phyloP scores from a whole-genome alignment of 2,329 filamentous ascomycete genomes.

The Pseudogymnoascus sp. region DNA sequence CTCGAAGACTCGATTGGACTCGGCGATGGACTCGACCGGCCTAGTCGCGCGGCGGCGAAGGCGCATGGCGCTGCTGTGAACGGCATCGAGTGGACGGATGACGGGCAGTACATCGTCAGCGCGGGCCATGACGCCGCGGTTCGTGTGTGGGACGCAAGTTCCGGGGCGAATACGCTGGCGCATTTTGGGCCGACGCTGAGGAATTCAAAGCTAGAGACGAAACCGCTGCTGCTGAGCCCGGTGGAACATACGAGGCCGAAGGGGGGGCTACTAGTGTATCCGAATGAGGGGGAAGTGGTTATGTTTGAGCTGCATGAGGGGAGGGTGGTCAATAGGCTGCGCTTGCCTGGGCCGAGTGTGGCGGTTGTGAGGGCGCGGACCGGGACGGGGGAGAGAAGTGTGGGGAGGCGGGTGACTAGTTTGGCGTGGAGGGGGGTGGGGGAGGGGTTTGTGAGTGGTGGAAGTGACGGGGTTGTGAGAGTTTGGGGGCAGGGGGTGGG shows the following conservation, averaged over 20 bases:
- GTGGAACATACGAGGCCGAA: conserved; percentile 45
- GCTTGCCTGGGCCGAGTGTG: conserved; percentile 50
- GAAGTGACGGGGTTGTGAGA: conserved; percentile 75
- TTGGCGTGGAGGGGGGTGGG: conserved; percentile 63
- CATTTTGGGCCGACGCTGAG: conserved; percentile 78
- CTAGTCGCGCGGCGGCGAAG: conserved; percentile 43
- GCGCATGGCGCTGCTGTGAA: conserved; percentile 82
- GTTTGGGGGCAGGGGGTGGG: conserved; percentile 61
- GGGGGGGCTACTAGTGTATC: conserved; percentile 67
- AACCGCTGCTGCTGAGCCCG: conserved; percentile 57
- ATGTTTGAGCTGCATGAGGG: conserved; percentile 75
- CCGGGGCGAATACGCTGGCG: conserved; percentile 77
- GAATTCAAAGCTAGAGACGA: conserved; percentile 58
- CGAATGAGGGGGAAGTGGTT: conserved; percentile 74
- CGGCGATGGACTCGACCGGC: conserved; percentile 26
- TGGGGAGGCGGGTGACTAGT: conserved; percentile 61
- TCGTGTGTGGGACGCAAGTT: conserved; percentile 76
- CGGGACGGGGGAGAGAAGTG: conserved; percentile 45
- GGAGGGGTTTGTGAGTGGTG: conserved; percentile 70
- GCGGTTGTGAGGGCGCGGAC: conserved; percentile 40
- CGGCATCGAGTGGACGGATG: conserved; percentile 74
- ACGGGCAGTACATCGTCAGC: conserved; percentile 68
- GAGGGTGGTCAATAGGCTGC: conserved; percentile 60
- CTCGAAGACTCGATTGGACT: conserved; percentile 75
- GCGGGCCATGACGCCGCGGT: conserved; percentile 78